These are phyloP conservation scores for Albizia julibrissin DNA, from an alignment of 306 rosid genomes.

Conservation along the genomic window DNA sequence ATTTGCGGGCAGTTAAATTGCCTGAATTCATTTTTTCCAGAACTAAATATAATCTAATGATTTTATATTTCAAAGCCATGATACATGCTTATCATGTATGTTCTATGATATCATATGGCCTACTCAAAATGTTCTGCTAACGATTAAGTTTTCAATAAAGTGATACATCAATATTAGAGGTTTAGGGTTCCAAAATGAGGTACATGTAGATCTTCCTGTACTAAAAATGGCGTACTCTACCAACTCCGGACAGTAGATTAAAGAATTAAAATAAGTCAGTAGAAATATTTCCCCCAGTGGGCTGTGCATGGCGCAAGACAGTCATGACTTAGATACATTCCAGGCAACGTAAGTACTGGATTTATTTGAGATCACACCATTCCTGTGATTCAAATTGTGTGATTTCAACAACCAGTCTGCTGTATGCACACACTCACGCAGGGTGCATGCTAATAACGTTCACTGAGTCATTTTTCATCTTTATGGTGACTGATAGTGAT, in stretches of 20 bases:
- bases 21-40: not conserved
- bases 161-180: not conserved
- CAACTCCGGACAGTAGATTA: not conserved
- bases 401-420: not conserved
- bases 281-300: not conserved
- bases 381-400: not conserved
- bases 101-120: not conserved
- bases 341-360: not conserved
- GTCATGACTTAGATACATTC: not conserved
- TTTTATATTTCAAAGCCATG: not conserved
- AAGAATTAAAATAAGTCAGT: not conserved
- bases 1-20: not conserved
- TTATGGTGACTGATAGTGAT: constrained; percentile 10
- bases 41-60: not conserved
- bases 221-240: not conserved
- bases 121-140: not conserved
- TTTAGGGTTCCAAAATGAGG: not conserved
- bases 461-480: not conserved
- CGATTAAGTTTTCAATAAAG: not conserved
- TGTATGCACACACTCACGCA: too few species aligned
- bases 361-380: not conserved
- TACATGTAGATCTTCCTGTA: not conserved
- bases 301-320: not conserved
- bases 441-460: not conserved
- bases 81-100: not conserved